These are phyloP conservation scores for Podospora australis DNA, from an alignment of 495 filamentous ascomycete genomes.

Conservation along the genomic window DNA sequence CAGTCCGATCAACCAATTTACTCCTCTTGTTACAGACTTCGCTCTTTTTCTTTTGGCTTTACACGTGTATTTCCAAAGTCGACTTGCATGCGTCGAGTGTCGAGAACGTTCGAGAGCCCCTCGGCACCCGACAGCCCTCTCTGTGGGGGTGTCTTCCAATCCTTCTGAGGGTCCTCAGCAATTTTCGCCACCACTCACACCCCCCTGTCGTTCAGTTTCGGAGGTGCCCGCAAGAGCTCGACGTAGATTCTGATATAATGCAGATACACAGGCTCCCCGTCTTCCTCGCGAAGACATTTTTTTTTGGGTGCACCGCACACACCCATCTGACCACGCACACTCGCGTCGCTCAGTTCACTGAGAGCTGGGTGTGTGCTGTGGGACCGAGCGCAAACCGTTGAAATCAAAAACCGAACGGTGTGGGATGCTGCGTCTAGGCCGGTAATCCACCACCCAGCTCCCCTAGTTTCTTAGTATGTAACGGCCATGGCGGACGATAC, in stretches of 20 bases:
- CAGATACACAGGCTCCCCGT: constrained; percentile 1
- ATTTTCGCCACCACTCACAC: neutral
- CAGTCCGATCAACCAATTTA: too few species aligned
- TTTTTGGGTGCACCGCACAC: neutral
- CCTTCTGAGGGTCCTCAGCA: too few species aligned
- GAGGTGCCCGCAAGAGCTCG: constrained; percentile 1
- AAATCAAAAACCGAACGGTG: neutral
- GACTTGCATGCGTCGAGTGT: too few species aligned
- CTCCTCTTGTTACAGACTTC: too few species aligned
- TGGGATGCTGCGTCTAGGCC: neutral
- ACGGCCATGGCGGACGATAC: constrained; percentile 17
- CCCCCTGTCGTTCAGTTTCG: neutral
- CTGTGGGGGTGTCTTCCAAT: too few species aligned
- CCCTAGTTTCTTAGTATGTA: constrained; percentile 7
- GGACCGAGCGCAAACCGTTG: constrained; percentile 1
- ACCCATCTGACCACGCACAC: neutral
- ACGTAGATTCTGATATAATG: neutral
- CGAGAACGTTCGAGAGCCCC: too few species aligned
- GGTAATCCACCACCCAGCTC: neutral
- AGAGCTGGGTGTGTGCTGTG: neutral
- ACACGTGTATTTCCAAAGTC: too few species aligned
- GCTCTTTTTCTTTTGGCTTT: too few species aligned
- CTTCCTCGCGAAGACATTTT: neutral
- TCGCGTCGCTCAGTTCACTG: neutral
- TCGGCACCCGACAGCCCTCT: too few species aligned